Percentiles rank a stretch among this genome's conserved stretches.
These are phyloP conservation scores for Rhizopogon rudus DNA, from an alignment of 768 basidiomycete species.

Conservation along the genomic window DNA sequence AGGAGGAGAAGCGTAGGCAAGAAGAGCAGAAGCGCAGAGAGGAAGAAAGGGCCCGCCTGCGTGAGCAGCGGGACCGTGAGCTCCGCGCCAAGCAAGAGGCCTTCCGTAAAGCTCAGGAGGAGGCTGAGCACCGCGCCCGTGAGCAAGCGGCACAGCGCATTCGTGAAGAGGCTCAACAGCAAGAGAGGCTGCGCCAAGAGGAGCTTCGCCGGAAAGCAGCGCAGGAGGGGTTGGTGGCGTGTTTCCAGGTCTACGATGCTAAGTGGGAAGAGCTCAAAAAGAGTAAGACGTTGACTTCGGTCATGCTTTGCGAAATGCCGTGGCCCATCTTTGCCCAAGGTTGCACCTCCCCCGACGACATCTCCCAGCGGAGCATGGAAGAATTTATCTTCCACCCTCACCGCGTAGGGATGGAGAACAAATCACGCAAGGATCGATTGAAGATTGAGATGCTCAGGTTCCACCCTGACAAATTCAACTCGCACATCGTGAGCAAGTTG, in stretches of 20 bases:
- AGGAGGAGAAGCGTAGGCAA: conserved; percentile 12
- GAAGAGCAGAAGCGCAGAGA: conserved; percentile 9
- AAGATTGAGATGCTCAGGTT: conserved; percentile 45
- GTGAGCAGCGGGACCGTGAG: conserved; percentile 18
- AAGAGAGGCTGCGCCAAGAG: conserved; percentile 7
- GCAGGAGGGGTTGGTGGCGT: conserved; percentile 4
- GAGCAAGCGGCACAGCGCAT: conserved; percentile 9
- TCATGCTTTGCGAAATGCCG: conserved; percentile 32
- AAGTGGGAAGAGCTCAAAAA: conserved; percentile 34
- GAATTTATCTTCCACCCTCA: conserved; percentile 37
- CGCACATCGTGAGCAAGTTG: conserved; percentile 31
- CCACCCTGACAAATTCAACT: conserved; percentile 53
- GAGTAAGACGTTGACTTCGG: conserved; percentile 10
- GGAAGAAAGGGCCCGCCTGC: conserved; percentile 11
- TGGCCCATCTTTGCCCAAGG: conserved; percentile 36
- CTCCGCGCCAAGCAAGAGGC: conserved; percentile 11
- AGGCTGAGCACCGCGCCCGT: conserved; percentile 16
- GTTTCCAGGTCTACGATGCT: conserved; percentile 24
- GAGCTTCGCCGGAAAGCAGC: conserved; percentile 6
- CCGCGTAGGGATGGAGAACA: conserved; percentile 24
- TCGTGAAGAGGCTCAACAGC: conserved; percentile 3
- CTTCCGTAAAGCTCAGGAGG: conserved; percentile 7
- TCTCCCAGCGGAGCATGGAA: conserved; percentile 29
- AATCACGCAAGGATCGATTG: conserved; percentile 30
- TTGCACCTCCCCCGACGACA: conserved; percentile 17